Conservation (phyloP, 2,329 filamentous ascomycete species). For the Xylaria sp. region DNA sequence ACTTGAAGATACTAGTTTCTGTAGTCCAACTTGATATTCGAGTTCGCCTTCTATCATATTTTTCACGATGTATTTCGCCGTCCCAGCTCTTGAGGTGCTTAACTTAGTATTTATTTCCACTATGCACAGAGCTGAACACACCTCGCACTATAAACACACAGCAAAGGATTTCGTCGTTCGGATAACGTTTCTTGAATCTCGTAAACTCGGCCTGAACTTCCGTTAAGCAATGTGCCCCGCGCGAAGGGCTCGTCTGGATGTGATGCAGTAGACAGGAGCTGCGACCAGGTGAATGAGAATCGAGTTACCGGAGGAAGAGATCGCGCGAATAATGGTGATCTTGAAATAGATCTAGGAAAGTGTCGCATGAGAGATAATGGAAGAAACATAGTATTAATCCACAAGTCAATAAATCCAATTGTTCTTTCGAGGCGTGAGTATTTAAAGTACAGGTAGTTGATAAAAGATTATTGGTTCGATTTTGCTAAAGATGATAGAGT, state of each 20-base stretch:
- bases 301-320: not conserved
- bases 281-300: not conserved
- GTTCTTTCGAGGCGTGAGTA: not conserved
- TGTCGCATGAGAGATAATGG: not conserved
- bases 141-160: constrained; percentile 35
- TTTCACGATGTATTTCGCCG: constrained; percentile 42
- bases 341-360: not conserved
- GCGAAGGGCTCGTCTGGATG: not conserved
- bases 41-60: constrained; percentile 48
- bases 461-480: too few species aligned
- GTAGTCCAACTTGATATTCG: constrained; percentile 47
- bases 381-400: constrained; percentile 3
- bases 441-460: not conserved
- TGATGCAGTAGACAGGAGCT: not conserved
- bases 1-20: constrained; percentile 41
- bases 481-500: not conserved
- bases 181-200: constrained; percentile 33
- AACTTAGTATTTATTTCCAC: constrained; percentile 2
- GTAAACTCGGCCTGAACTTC: constrained; percentile 4
- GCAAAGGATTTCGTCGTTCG: constrained; percentile 29
- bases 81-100: constrained; percentile 26
- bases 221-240: not conserved
- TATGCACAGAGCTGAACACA: not conserved
- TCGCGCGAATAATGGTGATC: not conserved
- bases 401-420: not conserved